Percentiles rank a stretch among this genome's conserved stretches.
Evolutionary conservation across 345 rosid genomes (phyloP).

Genomic region (Tarenaya hassleriana): DNA sequence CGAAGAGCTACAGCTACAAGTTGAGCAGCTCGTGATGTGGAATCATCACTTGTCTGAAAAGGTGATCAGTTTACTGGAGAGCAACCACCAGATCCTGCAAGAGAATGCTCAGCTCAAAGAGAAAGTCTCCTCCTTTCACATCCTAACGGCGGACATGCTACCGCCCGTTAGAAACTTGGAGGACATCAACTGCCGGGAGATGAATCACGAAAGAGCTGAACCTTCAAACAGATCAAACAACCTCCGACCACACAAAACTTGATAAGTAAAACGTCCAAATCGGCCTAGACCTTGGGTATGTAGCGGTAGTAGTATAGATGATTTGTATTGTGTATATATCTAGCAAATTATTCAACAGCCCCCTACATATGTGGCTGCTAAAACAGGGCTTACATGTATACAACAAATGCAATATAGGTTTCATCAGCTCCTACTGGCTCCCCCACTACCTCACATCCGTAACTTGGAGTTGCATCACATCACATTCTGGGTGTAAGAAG

Average conservation of each 20-base stretch:
- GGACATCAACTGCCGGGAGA: constrained; percentile 16
- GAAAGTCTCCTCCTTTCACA: constrained; percentile 55
- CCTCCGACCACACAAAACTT: constrained; percentile 5
- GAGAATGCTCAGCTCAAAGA: constrained; percentile 75
- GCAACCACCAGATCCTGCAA: constrained; percentile 57
- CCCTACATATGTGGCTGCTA: too few relatives aligned
- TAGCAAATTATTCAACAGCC: background rate
- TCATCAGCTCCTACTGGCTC: background rate
- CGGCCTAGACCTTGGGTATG: constrained; percentile 11
- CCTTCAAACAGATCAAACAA: constrained; percentile 27
- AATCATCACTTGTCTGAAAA: constrained; percentile 61
- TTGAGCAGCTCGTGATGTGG: constrained; percentile 46
- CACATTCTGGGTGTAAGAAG: constrained; percentile 10
- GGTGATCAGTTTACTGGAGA: constrained; percentile 56
- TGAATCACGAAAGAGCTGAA: constrained; percentile 33
- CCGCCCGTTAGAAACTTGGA: constrained; percentile 40
- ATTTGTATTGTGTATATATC: background rate
- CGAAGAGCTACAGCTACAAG: constrained; percentile 64
- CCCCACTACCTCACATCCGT: background rate
- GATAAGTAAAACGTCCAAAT: constrained; percentile 5
- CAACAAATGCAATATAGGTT: too few relatives aligned
- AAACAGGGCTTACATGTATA: too few relatives aligned
- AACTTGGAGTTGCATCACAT: background rate
- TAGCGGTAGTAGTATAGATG: constrained; percentile 1
- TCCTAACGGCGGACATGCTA: constrained; percentile 42